Conservation (phyloP, 257 asterid species). For the Mitragyna speciosa region DNA sequence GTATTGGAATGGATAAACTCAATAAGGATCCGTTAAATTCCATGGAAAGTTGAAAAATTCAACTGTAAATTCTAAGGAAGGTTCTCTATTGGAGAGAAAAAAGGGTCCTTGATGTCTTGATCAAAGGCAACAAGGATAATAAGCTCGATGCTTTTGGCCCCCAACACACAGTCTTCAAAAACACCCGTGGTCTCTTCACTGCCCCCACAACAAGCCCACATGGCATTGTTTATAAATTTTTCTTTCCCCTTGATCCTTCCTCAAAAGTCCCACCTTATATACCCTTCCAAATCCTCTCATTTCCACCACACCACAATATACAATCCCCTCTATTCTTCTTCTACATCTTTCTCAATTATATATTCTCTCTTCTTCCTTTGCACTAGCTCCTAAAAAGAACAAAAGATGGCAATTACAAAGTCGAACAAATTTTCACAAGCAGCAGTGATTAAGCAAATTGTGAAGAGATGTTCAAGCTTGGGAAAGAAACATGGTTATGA, state of each 20-base stretch:
- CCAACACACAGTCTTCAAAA: conserved; percentile 41
- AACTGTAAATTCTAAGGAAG: conserved; percentile 29
- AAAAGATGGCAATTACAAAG: conserved; percentile 41
- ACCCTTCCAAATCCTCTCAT: conserved; percentile 22
- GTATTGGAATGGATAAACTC: background rate
- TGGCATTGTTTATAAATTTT: conserved; percentile 30
- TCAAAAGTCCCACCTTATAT: conserved; percentile 18
- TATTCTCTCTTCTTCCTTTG: background rate
- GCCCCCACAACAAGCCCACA: conserved; percentile 58
- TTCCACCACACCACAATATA: conserved; percentile 25
- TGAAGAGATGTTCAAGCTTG: conserved; percentile 49
- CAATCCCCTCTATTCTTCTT: conserved; percentile 1
- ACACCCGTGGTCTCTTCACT: conserved; percentile 47
- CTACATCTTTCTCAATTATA: background rate
- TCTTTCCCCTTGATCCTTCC: background rate
- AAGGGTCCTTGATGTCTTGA: conserved; percentile 50
- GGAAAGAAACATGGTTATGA: conserved; percentile 39
- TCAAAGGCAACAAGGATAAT: conserved; percentile 38
- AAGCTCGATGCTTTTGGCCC: conserved; percentile 45
- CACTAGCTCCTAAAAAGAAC: background rate
- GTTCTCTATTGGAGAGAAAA: conserved; percentile 18
- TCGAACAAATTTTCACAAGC: conserved; percentile 41
- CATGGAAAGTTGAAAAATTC: conserved; percentile 3
- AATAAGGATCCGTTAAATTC: background rate
- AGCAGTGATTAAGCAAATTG: conserved; percentile 40